phyloP scores from a whole-genome alignment of 2,329 filamentous ascomycete species.

The Cladobotryum protrusum region DNA sequence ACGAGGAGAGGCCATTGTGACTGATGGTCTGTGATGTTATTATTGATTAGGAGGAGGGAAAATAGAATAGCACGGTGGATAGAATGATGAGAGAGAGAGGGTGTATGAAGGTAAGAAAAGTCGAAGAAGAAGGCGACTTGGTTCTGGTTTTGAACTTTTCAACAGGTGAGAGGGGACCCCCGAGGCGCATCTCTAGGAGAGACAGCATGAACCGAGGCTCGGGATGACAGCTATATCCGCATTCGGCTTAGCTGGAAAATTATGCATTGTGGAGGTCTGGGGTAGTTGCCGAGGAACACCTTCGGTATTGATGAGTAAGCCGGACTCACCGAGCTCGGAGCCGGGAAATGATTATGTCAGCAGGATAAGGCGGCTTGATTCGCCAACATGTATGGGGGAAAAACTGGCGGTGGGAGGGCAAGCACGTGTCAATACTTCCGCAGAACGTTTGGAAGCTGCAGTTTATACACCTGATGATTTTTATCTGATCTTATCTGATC shows the following conservation, averaged over 20 bases:
- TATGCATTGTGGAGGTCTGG: conserved; percentile 3
- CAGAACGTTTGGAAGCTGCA: no score
- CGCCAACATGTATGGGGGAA: no score
- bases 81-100: background rate
- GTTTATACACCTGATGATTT: no score
- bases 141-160: conserved; percentile 4
- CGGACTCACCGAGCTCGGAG: no score
- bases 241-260: background rate
- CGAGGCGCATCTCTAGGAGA: conserved; percentile 3
- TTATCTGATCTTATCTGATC: no score
- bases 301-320: no score
- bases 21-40: conserved; percentile 12
- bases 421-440: no score
- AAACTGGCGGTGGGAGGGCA: no score
- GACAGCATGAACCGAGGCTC: conserved; percentile 12
- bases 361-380: no score
- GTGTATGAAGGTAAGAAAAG: background rate
- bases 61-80: background rate
- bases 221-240: background rate
- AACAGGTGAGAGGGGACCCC: conserved; percentile 10
- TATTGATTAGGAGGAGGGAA: no score
- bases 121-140: background rate
- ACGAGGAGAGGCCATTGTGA: conserved; percentile 74
- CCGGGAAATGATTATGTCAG: no score
- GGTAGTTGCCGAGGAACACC: conserved; percentile 8